Evolutionary conservation across 345 rosid species (phyloP), one percentile per base, ranked within the genome.

Genomic region (Aquilaria malaccensis): DNA sequence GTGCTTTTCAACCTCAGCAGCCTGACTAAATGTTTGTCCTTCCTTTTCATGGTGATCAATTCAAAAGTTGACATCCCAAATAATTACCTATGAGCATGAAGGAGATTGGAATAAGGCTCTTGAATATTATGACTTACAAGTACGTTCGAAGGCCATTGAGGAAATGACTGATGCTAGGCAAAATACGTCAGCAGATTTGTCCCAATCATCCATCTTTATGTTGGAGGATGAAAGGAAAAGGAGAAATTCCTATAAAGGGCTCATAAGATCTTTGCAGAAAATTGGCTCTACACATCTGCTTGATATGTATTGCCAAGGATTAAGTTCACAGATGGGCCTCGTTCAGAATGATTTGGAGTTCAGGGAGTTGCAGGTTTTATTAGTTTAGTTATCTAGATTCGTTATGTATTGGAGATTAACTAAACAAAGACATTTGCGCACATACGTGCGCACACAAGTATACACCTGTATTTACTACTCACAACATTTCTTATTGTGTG

Each of bases 61-160:
- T 41, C 51, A 50, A 66, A 58, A 93, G 98, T 73, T 89, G 84
- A 70, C 82, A 58, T 86, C 97, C 69, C 98, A 93, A 85, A 83
- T 85, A 69, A 81, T 86, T 62, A 89, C 94, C 72, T 87, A 78
- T 74, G 98, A 93, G 88, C 97, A 89, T 56, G 97, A 89, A 80
- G 97, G 97, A 63, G 83, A 89, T 65, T 93, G 98, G 98, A 83
- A 78, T 68, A 87, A 85, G 78, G 98, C 94, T 55, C 97, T 93
- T 55, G 98, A 93, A 70, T 89, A 84, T 67, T 89, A 93, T 76
- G 97, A 93, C 69, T 70, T 89, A 66, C 97, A 87, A 93, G 86
- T 87, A 50, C 83, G 91, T 59, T 85, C 93, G 32, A 78, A 79
- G 66, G 69, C 78, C 63, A 72, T 74, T 67, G 58, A 71, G 65